Base-by-base conservation (phyloP, 768 basidiomycete genomes). In the Leccinum uliginosum region DNA sequence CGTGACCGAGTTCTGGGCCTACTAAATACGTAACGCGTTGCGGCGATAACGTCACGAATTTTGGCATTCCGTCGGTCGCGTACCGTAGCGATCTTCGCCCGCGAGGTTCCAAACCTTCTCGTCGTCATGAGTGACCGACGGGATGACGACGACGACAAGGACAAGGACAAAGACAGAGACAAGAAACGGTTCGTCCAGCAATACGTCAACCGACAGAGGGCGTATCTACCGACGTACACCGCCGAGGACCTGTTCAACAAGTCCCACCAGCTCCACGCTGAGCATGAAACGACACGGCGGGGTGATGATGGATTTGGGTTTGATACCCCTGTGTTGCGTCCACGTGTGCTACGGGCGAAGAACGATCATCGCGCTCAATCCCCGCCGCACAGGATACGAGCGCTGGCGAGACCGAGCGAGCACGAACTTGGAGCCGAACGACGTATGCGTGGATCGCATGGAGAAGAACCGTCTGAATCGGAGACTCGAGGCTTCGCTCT, bases 301-400 rank as follows among this genome's bases (percentile, higher is more conserved):
- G 58, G 62, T 11, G 69, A 64, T 11, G 69, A 62, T 43, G 40
- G n/a, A 17, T 70, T 73, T 59, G 77, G 76, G 4, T 81, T 85
- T 59, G 78, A 73, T 38, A 86, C 83, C 10, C 85, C 84, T 17
- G 67, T 85, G 30, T 73, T 86, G 35, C 80, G 77, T 59, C 74
- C 84, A 32, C 78, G 85, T 8, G 61, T 59, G 11, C n/a, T n/a
- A n/a, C 58, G 55, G 27, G 67, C 66, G 49, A 30, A 52, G 48
- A 30, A 52, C n/a, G 66, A 57, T 14, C 11, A 57, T 14, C 11
- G n/a, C 35, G 3, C 35, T 29, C 50, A 27, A 45, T 14, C 53
- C n/a, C 54, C 65, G 51, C 46, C 7, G 29, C 29, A 1, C 40
- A 19, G 53, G 24, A 24, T 7, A 6, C 46, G 51, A 12, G 29